Evolutionary conservation across 176 grass and related monocot species (phyloP).

Genomic region (Carex myosuroides): DNA sequence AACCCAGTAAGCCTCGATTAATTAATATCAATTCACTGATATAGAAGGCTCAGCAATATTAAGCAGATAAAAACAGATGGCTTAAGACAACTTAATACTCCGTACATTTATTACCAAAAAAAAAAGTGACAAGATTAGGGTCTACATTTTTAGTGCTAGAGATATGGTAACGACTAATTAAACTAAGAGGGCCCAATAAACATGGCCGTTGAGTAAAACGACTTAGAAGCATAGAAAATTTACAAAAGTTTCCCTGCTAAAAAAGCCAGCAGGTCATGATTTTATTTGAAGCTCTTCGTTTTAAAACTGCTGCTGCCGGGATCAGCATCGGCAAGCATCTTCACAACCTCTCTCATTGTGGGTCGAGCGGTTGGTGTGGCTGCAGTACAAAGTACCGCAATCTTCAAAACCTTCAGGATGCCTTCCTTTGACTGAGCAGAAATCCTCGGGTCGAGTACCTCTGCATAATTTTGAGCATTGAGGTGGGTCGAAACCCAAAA

Average conservation of each 20-base stretch:
- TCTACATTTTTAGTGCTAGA: constrained; percentile 7
- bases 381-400: constrained; percentile 61
- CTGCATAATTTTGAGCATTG: constrained; percentile 24
- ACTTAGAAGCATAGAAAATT: neutral
- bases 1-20: neutral
- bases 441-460: constrained; percentile 46
- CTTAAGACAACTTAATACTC: neutral
- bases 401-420: constrained; percentile 64
- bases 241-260: neutral
- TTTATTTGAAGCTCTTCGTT: neutral
- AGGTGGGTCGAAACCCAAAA: constrained; percentile 60
- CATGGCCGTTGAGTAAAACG: neutral
- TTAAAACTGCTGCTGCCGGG: constrained; percentile 23
- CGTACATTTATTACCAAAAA: constrained; percentile 8
- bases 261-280: neutral
- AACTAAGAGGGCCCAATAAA: constrained; percentile 5
- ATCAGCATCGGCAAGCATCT: constrained; percentile 58
- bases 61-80: neutral
- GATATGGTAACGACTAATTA: neutral
- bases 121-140: neutral
- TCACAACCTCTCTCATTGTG: constrained; percentile 84
- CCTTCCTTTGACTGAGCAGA: constrained; percentile 33
- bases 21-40: neutral
- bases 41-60: neutral
- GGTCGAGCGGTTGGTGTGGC: constrained; percentile 46